Evolutionary conservation across 352 stramenopile genomes (phyloP).

Genomic region (Globisporangium irregulare): DNA sequence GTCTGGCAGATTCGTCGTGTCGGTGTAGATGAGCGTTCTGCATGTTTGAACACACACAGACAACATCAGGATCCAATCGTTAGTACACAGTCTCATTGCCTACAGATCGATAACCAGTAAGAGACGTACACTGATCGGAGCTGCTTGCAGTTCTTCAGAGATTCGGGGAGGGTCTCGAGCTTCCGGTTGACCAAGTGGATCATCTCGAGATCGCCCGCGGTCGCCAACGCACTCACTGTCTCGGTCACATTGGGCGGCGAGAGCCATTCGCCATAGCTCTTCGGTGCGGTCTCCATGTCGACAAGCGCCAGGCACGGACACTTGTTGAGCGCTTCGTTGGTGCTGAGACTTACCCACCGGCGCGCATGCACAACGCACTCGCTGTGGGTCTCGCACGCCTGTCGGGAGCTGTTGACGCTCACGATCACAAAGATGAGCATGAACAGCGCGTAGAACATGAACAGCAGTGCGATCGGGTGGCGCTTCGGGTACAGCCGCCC

Average conservation of each 20-base stretch:
- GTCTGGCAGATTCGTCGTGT: constrained; percentile 29
- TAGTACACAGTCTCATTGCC: neutral
- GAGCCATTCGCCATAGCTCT: constrained; percentile 28
- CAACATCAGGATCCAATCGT: neutral
- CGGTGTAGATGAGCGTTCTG: constrained; percentile 40
- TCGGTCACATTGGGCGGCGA: constrained; percentile 27
- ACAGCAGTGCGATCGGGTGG: constrained; percentile 12
- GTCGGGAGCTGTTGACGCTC: constrained; percentile 12
- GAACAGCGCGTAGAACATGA: constrained; percentile 10
- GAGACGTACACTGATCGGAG: constrained; percentile 34
- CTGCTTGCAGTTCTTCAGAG: constrained; percentile 25
- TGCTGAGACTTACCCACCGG: constrained; percentile 12
- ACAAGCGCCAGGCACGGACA: constrained; percentile 16
- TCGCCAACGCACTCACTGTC: constrained; percentile 24
- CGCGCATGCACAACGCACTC: constrained; percentile 14
- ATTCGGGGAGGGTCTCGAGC: constrained; percentile 24
- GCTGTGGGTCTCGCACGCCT: constrained; percentile 10
- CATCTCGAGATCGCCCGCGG: constrained; percentile 26
- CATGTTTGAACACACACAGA: neutral
- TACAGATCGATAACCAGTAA: no score
- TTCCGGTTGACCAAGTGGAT: constrained; percentile 35
- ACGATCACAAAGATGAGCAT: constrained; percentile 17
- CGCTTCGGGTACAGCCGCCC: constrained; percentile 13
- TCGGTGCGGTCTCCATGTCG: constrained; percentile 8
- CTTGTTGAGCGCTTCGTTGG: constrained; percentile 12